phyloP scores from a whole-genome alignment of 2,329 filamentous ascomycete genomes.

The Diplodia intermedia region DNA sequence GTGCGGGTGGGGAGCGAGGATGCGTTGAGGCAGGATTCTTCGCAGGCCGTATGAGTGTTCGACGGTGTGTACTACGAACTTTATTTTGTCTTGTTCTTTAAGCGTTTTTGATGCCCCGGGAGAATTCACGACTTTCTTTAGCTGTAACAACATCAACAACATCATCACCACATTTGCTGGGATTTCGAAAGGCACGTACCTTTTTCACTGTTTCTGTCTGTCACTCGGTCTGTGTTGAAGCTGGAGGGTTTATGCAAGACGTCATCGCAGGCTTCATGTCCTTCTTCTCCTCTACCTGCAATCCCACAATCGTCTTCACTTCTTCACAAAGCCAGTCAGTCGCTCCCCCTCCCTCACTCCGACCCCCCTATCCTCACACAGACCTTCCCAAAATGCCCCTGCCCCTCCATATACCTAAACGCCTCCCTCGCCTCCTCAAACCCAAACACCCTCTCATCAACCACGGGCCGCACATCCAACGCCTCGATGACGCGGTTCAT shows the following conservation, averaged over 20 bases:
- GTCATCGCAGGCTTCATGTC: background rate
- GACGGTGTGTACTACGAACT: background rate
- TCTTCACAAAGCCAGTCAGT: background rate
- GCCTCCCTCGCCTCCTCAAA: constrained; percentile 61
- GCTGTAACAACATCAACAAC: background rate
- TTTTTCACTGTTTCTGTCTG: background rate
- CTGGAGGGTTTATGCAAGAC: background rate
- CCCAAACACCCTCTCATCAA: constrained; percentile 64
- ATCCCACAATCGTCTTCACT: no score
- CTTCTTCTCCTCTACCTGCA: no score
- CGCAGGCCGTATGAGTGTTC: background rate
- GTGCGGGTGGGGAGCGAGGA: constrained; percentile 15
- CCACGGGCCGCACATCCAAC: constrained; percentile 64
- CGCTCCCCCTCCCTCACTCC: background rate
- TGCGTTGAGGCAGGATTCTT: background rate
- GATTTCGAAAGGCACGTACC: background rate
- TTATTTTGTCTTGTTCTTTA: background rate
- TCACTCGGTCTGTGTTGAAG: background rate
- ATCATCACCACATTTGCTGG: background rate
- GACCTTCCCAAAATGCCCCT: constrained; percentile 57
- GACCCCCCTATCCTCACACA: constrained; percentile 39
- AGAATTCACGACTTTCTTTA: background rate
- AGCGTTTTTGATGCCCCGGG: background rate
- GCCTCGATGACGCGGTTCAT: constrained; percentile 66
- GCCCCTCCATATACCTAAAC: constrained; percentile 57